These are phyloP conservation scores for Linnemannia zychae DNA, from an alignment of 192 early-diverging fungal genomes.

Conservation along the genomic window DNA sequence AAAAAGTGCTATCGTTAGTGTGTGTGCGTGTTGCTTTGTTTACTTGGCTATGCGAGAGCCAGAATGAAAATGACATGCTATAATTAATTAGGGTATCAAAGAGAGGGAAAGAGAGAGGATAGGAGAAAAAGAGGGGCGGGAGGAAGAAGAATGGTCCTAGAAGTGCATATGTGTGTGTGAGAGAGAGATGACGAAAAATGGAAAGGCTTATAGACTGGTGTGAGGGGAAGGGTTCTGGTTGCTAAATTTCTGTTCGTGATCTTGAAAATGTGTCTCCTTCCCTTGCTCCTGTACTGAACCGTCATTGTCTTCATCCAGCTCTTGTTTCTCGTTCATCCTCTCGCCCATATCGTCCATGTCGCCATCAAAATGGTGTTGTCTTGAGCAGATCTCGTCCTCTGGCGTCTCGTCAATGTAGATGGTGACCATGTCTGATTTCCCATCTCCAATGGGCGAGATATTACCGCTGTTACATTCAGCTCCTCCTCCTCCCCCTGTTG, in stretches of 20 bases:
- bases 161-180: too few relatives aligned
- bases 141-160: neutral
- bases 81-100: neutral
- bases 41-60: neutral
- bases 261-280: neutral
- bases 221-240: neutral
- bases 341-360: neutral
- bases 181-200: neutral
- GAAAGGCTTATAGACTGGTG: neutral
- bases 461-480: neutral
- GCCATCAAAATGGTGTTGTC: neutral
- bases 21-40: neutral
- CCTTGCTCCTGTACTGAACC: neutral
- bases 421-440: neutral
- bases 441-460: neutral
- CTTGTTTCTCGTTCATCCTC: neutral
- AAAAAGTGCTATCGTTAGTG: neutral
- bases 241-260: neutral
- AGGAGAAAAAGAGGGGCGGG: neutral
- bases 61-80: neutral
- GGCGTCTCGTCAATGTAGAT: neutral
- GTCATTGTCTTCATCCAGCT: neutral
- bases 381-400: neutral
- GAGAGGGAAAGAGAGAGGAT: neutral
- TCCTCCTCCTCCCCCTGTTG: neutral